Percentiles rank a stretch among this genome's conserved stretches.
Conservation (phyloP, 2,329 filamentous ascomycete species). For the Aspergillus luchuensis region DNA sequence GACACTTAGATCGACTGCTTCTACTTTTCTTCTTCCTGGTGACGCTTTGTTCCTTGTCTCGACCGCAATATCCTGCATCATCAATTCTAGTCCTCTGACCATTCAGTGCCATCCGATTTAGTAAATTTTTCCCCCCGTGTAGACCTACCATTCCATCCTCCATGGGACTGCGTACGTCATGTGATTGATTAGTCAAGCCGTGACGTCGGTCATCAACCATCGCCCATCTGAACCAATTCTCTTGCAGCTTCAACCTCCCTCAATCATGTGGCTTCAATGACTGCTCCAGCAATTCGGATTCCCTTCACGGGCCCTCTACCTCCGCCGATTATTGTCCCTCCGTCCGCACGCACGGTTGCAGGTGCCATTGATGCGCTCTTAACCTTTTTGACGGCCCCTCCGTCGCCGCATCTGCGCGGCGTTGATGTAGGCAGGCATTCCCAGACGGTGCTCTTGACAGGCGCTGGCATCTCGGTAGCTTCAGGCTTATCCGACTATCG, state of each 20-base stretch:
- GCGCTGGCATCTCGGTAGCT: slow-evolving; percentile 89
- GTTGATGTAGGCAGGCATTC: slow-evolving; percentile 47
- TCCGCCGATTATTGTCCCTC: slow-evolving; percentile 72
- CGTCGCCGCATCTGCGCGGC: slow-evolving; percentile 52
- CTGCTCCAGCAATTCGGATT: slow-evolving; percentile 77
- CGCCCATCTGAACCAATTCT: neutral
- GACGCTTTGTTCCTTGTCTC: too few relatives aligned
- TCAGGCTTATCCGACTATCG: slow-evolving; percentile 93
- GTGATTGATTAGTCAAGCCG: neutral
- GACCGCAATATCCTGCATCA: too few relatives aligned
- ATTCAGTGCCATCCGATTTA: too few relatives aligned
- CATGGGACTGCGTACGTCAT: neutral
- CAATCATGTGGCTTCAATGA: slow-evolving; percentile 52
- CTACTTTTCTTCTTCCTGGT: too few relatives aligned
- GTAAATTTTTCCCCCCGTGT: too few relatives aligned
- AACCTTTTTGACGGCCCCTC: slow-evolving; percentile 70
- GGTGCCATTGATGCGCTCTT: slow-evolving; percentile 77
- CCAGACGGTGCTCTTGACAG: slow-evolving; percentile 70
- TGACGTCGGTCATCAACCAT: neutral
- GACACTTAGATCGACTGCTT: neutral
- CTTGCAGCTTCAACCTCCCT: neutral
- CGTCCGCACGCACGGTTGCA: slow-evolving; percentile 66
- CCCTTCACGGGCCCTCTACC: slow-evolving; percentile 86
- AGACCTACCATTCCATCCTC: too few relatives aligned
- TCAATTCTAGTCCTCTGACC: too few relatives aligned